phyloP scores from a whole-genome alignment of 2,329 filamentous ascomycete species.

The Daldinia eschscholtzii region DNA sequence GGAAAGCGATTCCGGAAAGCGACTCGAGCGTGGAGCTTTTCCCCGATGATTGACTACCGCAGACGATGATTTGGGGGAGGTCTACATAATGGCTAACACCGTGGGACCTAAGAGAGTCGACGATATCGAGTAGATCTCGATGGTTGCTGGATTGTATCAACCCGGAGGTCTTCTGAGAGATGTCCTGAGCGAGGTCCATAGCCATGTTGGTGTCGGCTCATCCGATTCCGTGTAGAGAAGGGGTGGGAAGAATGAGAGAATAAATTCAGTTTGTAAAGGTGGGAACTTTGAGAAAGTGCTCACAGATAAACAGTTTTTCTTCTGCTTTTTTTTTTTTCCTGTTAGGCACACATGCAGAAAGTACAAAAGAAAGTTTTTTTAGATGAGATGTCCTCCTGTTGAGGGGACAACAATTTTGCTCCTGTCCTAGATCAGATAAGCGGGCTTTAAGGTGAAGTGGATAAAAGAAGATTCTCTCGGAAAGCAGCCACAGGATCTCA shows the following conservation, averaged over 20 bases:
- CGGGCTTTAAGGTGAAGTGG: background rate
- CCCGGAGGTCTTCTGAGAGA: constrained; percentile 44
- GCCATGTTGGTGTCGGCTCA: constrained; percentile 38
- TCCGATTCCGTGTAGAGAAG: constrained; percentile 29
- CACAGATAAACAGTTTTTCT: background rate
- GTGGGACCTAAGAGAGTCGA: constrained; percentile 54
- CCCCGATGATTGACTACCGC: constrained; percentile 66
- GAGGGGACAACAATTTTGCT: background rate
- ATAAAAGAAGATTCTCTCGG: background rate
- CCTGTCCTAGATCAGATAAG: background rate
- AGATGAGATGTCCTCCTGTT: background rate
- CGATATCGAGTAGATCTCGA: constrained; percentile 53
- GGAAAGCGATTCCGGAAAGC: constrained; percentile 70
- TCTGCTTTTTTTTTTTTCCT: no score
- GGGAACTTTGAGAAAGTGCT: background rate
- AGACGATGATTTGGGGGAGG: constrained; percentile 60
- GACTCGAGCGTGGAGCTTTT: constrained; percentile 70
- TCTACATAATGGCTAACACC: constrained; percentile 54
- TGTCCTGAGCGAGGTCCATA: constrained; percentile 41
- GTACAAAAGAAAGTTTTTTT: background rate
- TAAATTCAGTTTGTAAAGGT: background rate
- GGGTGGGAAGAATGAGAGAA: background rate
- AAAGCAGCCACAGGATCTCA: no score
- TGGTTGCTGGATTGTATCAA: constrained; percentile 52
- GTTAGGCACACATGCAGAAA: background rate